A percentile compares a stretch with the other conserved stretches of the same genome.
phyloP scores from a whole-genome alignment of 1,284 basidiomycete genomes.

The Mycosarcoma mackinlayi region DNA sequence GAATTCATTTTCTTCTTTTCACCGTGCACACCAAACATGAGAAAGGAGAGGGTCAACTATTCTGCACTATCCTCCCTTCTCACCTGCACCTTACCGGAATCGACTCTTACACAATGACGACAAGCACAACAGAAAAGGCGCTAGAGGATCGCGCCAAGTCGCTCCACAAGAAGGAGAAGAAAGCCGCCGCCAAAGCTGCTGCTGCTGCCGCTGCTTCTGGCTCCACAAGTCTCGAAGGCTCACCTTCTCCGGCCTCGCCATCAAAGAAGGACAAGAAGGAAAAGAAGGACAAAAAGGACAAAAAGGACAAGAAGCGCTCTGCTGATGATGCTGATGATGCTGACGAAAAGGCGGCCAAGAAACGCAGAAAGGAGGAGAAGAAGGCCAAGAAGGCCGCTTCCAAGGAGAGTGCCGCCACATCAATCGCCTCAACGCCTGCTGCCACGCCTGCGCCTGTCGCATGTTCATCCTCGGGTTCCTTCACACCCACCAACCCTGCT shows the following conservation, averaged over 20 bases:
- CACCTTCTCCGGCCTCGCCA: slow-evolving; percentile 34
- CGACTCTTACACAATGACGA: slow-evolving; percentile 20
- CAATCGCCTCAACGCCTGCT: slow-evolving; percentile 38
- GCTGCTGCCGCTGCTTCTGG: slow-evolving; percentile 40
- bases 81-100: too few relatives aligned
- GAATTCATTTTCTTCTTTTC: slow-evolving; percentile 19
- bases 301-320: slow-evolving; percentile 57
- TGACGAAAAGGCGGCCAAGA: slow-evolving; percentile 67
- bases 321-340: slow-evolving; percentile 49
- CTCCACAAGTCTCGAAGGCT: slow-evolving; percentile 16
- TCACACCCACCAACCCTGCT: slow-evolving; percentile 60
- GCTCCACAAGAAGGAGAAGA: slow-evolving; percentile 66
- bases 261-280: slow-evolving; percentile 48
- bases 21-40: too few relatives aligned
- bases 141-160: slow-evolving; percentile 55
- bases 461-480: slow-evolving; percentile 45
- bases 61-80: background rate
- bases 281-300: slow-evolving; percentile 68
- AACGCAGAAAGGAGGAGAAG: slow-evolving; percentile 64
- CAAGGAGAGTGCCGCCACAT: slow-evolving; percentile 35
- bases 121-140: slow-evolving; percentile 33
- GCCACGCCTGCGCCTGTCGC: slow-evolving; percentile 46
- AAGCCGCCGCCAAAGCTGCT: slow-evolving; percentile 42
- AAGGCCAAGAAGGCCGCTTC: slow-evolving; percentile 49
- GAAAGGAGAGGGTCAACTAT: slow-evolving; percentile 6